phyloP scores from a whole-genome alignment of 2,329 filamentous ascomycete species.

The Microcyclospora tardicrescens region DNA sequence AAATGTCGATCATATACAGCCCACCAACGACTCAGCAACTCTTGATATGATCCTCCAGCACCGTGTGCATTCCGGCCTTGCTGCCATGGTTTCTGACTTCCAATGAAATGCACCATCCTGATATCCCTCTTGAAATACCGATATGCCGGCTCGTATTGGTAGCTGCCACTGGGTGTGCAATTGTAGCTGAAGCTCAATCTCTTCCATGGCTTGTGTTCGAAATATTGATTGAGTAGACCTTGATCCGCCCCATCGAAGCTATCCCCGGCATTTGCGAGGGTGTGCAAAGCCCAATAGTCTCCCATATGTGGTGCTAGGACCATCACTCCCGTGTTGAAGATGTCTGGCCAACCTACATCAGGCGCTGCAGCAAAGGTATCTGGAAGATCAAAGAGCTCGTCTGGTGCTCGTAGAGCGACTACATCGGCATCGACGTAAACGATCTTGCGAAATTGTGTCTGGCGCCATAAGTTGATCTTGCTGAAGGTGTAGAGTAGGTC shows the following conservation, averaged over 20 bases:
- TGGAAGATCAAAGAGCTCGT: constrained; percentile 70
- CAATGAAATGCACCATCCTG: constrained; percentile 89
- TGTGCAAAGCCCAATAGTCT: constrained; percentile 73
- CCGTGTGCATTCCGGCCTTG: constrained; percentile 28
- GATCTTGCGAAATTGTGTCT: constrained; percentile 78
- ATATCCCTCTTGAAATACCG: constrained; percentile 84
- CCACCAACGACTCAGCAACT: constrained; percentile 87
- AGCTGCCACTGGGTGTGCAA: constrained; percentile 89
- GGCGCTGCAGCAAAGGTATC: constrained; percentile 60
- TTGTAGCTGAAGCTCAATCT: constrained; percentile 92
- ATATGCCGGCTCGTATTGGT: constrained; percentile 94
- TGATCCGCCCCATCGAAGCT: constrained; percentile 97
- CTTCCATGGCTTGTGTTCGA: constrained; percentile 62
- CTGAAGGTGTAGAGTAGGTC: constrained; percentile 91
- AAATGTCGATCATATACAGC: constrained; percentile 85
- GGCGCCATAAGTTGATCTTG: constrained; percentile 89
- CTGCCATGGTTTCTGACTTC: constrained; percentile 75
- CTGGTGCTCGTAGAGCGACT: constrained; percentile 77
- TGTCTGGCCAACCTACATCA: constrained; percentile 95
- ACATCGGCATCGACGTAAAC: constrained; percentile 93
- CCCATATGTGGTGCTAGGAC: constrained; percentile 73
- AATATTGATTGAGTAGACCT: constrained; percentile 90
- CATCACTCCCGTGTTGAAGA: constrained; percentile 98
- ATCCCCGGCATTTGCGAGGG: constrained; percentile 72
- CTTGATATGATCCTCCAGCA: constrained; percentile 56